phyloP scores from a whole-genome alignment of 805 yeast genomes.

The Hanseniaspora valbyensis region DNA sequence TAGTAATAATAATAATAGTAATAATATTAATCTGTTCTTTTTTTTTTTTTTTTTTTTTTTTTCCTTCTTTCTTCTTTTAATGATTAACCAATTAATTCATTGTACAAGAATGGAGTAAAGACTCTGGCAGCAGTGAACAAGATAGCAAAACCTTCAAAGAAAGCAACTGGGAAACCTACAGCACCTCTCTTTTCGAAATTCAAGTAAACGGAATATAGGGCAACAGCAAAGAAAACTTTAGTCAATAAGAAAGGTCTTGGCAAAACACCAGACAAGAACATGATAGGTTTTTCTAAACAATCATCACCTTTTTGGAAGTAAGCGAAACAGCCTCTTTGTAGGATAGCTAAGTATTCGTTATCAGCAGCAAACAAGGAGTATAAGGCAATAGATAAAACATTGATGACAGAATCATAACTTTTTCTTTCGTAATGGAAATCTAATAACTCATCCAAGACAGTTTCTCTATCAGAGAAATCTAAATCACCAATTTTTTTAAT shows the following conservation, averaged over 20 bases:
- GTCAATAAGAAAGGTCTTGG: slow-evolving; percentile 68
- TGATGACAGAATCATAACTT: slow-evolving; percentile 68
- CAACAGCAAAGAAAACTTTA: slow-evolving; percentile 82
- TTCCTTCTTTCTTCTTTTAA: too few species aligned
- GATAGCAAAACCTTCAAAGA: slow-evolving; percentile 57
- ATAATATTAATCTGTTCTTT: too few species aligned
- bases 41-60: too few species aligned
- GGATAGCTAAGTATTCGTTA: slow-evolving; percentile 45
- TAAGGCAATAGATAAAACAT: slow-evolving; percentile 81
- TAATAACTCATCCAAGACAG: slow-evolving; percentile 45
- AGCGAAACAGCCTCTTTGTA: slow-evolving; percentile 80
- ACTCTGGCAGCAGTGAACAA: slow-evolving; percentile 64
- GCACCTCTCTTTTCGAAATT: slow-evolving; percentile 60
- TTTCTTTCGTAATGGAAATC: slow-evolving; percentile 73
- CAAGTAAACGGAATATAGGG: slow-evolving; percentile 64
- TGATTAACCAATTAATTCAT: slow-evolving; percentile 34
- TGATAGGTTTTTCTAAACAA: slow-evolving; percentile 67
- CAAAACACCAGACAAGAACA: slow-evolving; percentile 67
- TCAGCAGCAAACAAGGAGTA: slow-evolving; percentile 87
- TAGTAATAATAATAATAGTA: too few species aligned
- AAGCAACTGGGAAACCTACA: slow-evolving; percentile 55
- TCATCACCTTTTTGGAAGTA: slow-evolving; percentile 80
- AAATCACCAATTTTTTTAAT: slow-evolving; percentile 37
- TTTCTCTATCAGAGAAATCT: slow-evolving; percentile 44
- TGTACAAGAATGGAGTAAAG: slow-evolving; percentile 65